A percentile compares a stretch with the other conserved stretches of the same genome.
phyloP scores from a whole-genome alignment of 768 basidiomycete species.

The Trametes elegans region DNA sequence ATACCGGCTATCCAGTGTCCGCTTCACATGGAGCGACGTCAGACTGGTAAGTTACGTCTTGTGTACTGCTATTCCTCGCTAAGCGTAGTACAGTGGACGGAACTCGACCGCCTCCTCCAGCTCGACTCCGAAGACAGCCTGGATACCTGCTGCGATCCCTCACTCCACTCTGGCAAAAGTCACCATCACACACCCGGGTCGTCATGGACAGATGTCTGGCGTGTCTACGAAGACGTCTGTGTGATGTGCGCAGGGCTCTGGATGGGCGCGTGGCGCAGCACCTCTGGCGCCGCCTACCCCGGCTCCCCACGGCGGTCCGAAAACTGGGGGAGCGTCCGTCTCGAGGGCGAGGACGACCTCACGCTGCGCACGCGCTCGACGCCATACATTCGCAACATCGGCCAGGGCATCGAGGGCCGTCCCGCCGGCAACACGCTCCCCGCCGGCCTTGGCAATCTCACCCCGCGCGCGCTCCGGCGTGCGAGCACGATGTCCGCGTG shows the following conservation, averaged over 20 bases:
- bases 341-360: conserved; percentile 60
- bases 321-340: conserved; percentile 55
- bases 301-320: conserved; percentile 42
- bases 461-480: conserved; percentile 28
- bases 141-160: conserved; percentile 24
- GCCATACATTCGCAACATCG: conserved; percentile 32
- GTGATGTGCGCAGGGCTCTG: conserved; percentile 80
- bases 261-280: conserved; percentile 65
- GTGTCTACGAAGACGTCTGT: conserved; percentile 83
- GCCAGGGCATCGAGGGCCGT: conserved; percentile 14
- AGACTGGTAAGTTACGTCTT: conserved; percentile 49
- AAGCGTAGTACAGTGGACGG: conserved; percentile 58
- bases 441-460: neutral
- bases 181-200: conserved; percentile 34
- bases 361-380: conserved; percentile 25
- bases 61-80: neutral
- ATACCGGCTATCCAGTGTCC: conserved; percentile 57
- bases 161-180: conserved; percentile 9
- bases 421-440: conserved; percentile 1
- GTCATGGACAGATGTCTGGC: conserved; percentile 74
- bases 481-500: conserved; percentile 50
- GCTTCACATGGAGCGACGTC: conserved; percentile 85
- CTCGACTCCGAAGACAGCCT: conserved; percentile 40
- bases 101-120: conserved; percentile 66
- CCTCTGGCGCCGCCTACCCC: conserved; percentile 48